Evolutionary conservation across 2,329 filamentous ascomycete genomes (phyloP).

Genomic region (Colletotrichum paranaense): DNA sequence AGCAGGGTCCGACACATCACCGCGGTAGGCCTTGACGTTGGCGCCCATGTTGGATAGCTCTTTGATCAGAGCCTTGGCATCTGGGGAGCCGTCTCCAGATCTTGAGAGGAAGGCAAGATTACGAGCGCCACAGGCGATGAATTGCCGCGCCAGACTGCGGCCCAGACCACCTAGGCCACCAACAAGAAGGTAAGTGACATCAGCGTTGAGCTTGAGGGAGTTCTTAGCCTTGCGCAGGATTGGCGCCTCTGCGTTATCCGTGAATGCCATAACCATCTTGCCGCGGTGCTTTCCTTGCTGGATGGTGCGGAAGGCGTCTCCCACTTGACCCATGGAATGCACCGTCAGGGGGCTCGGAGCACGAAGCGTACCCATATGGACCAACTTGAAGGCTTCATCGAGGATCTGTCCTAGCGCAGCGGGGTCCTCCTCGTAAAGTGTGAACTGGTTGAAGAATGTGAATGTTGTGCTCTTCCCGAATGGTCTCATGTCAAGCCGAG

Average conservation of each 20-base stretch:
- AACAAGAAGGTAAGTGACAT: conserved; percentile 44
- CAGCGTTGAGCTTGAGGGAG: conserved; percentile 22
- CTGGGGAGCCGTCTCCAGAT: conserved; percentile 38
- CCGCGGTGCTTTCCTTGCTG: conserved; percentile 52
- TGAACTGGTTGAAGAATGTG: conserved; percentile 44
- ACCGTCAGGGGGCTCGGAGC: conserved; percentile 36
- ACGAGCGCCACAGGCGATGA: conserved; percentile 41
- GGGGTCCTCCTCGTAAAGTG: neutral
- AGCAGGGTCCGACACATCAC: conserved; percentile 44
- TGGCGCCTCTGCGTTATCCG: neutral
- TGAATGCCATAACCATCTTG: conserved; percentile 48
- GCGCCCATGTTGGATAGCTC: conserved; percentile 35
- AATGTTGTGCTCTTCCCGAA: conserved; percentile 53
- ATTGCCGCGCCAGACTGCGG: conserved; percentile 39
- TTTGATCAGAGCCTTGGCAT: conserved; percentile 16
- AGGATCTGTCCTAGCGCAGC: conserved; percentile 35
- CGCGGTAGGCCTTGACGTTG: conserved; percentile 40
- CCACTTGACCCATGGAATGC: conserved; percentile 29
- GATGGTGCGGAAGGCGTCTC: conserved; percentile 52
- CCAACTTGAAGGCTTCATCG: neutral
- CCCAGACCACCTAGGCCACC: conserved; percentile 45
- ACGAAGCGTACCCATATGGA: neutral
- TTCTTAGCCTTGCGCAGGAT: neutral
- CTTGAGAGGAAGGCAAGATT: conserved; percentile 45
- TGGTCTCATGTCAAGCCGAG: conserved; percentile 55